Evolutionary conservation across 257 asterid species (phyloP).

Genomic region (Salvia miltiorrhiza): DNA sequence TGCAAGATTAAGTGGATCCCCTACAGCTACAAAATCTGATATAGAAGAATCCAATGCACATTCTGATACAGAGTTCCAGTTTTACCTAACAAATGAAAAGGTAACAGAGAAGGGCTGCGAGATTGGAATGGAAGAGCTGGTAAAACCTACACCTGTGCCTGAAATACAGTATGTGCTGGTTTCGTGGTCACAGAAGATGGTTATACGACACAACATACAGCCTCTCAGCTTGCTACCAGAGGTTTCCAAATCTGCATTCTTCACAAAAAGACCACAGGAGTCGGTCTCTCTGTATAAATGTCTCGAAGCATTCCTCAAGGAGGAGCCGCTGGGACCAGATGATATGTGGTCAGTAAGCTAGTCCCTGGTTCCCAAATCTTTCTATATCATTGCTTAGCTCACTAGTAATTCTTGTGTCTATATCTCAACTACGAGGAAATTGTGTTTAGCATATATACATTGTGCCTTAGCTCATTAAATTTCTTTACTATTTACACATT

Average conservation of each 20-base stretch:
- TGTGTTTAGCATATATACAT: not conserved
- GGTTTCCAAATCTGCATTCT: constrained; percentile 70
- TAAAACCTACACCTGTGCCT: constrained; percentile 34
- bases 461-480: not conserved
- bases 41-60: constrained; percentile 37
- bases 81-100: constrained; percentile 64
- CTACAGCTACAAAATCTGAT: constrained; percentile 33
- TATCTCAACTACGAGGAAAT: not conserved
- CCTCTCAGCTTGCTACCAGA: constrained; percentile 64
- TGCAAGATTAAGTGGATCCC: constrained; percentile 33
- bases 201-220: constrained; percentile 38
- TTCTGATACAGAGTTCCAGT: constrained; percentile 46
- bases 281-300: constrained; percentile 84
- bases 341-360: constrained; percentile 93
- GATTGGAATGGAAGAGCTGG: constrained; percentile 57
- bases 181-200: constrained; percentile 66
- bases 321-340: constrained; percentile 98
- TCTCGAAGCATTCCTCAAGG: constrained; percentile 92
- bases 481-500: not conserved
- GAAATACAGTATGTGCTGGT: constrained; percentile 62
- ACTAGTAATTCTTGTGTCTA: not conserved
- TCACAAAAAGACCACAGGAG: constrained; percentile 66
- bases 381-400: constrained; percentile 17
- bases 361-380: constrained; percentile 1
- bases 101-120: constrained; percentile 44